Base-by-base conservation (phyloP, 192 early-diverging fungal species). In the Backusella tuberculispora region DNA sequence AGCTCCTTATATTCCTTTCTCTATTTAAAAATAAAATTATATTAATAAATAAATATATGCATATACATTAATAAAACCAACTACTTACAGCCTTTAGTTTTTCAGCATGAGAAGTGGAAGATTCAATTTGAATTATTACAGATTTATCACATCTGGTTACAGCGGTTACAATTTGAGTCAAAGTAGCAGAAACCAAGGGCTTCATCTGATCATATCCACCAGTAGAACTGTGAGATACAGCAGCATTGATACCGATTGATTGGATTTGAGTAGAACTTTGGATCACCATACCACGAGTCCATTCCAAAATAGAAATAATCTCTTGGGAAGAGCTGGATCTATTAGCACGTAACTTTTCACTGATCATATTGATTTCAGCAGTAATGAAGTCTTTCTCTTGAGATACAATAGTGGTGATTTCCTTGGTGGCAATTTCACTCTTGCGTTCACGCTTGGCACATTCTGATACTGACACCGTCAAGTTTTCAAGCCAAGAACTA, bases 231-330 rank as follows among this genome's bases (percentile, higher is more conserved):
- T 17, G 21, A 13, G 71, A n/a, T 34, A 47, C 71, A 19, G 56
- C 60, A 29, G 45, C n/a, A 24, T 73, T 60, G 38, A 73, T 8
- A 73, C 56, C 71, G 3, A 73, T 53, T 8, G 53, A 21, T 47
- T 73, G 45, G n/a, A 73, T 47, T 44, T 73, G 71, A 53, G 38
- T n/a, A 21, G 71, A 48, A 21, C 40, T 34, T 43, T 73, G 71
- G 34, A 73, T 29, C 3, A 73, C 56, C 71, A 73, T 63, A 64
- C 60, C 60, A 43, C 56, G 50, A 43, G 71, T 64, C 71, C 71
- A 73, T 21, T 63, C 63, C 10, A 40, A 14, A 21, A 73, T 63
- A 5, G 53, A 37, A 42, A 34, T 24, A 15, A 41, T 6, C 21
- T 56, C 45, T 63, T 73, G 71, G 41, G 56, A 17, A 43, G 71